Base-by-base conservation (phyloP, 345 rosid species). In the Durio zibethinus region DNA sequence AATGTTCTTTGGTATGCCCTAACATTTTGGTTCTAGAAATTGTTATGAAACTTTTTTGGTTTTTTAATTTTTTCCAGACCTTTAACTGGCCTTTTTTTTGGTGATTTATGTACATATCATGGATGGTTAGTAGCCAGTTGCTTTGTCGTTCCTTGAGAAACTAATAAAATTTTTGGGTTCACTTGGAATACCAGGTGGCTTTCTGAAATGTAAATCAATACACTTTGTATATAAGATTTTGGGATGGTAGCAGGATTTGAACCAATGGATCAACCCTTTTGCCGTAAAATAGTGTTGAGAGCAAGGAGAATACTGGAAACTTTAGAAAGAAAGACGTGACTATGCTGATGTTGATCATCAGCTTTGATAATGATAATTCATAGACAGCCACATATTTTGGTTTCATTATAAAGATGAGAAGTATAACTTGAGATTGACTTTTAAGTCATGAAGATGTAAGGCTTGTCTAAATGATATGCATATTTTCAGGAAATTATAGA, bases 1-100 rank as follows among this genome's bases (percentile, higher is more conserved):
- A 29, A 76, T 16, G 23, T 91, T 73, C 61, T 91, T 35, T 74
- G 87, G 97, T 93, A 90, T 62, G 88, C 72, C 15, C 47, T 72
- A 53, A 23, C 36, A 9, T 60, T 59, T 48, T 78, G 18, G 31
- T 31, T 23, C 48, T 57, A 16, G 20, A 25, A 35, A 33, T 45
- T 10, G 14, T 61, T 25, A 4, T 29, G 2, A 23, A 8, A 25
- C 57, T 29, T 18, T 70, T 47, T 68, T 9, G 16, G n/a, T 73
- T 25, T 3, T 5, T 0, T 31, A 4, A 8, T 15, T 52, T 9
- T 21, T 52, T 21, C 35, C 21, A 1, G 7, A 23, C n/a, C 56
- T 15, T 27, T 14, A 27, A 8, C 21, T 25, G 3, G n/a, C n/a
- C 10, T 29, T 27, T 27, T 10, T 33, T 40, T 69, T 27, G 33